Base-by-base conservation (phyloP, 169 alveolate species). In the Eimeria falciformis region DNA sequence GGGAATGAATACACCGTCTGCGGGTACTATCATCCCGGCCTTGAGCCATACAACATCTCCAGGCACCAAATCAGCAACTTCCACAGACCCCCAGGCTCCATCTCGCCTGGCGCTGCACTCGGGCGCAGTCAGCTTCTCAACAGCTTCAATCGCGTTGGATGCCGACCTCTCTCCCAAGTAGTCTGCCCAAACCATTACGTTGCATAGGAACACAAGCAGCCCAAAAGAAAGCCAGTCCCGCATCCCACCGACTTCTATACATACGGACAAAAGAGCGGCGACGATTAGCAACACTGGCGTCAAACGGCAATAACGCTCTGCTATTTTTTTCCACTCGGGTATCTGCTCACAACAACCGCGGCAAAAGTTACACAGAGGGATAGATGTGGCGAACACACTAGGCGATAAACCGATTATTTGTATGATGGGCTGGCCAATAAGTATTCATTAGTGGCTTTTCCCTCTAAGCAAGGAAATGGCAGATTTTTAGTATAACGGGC, bases 151-250 rank as follows among this genome's bases (percentile, higher is more conserved):
- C 45, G 98, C 98, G 65, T 98, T 98, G 93, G 97, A 97, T 69
- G 95, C 83, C 47, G 95, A 95, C 73, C 97, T 95, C 66, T 97
- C 96, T n/a, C 95, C 95, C 37, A 98, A 92, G 65, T 97, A 94
- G 71, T 96, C 98, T 45, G 96, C 92, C 78, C 96, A 97, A 46
- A 98, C 98, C 79, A 97, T 96, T 68, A 96, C 69, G 75, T 97
- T 98, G 69, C 98, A 98, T 29, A 98, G 91, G 40, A 97, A 92
- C 33, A 98, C 95, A 17, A 98, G 97, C 87, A 96, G 79, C 40
- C 98, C 98, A 89, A 97, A 98, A 29, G 97, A 93, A 97, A 98
- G 95, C 83, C 97, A 98, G 55, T 92, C 95, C 3, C 94, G 94
- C 40, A 81, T 88, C 53, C 79, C 90, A 25, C 77, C 95, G 6